phyloP scores from a whole-genome alignment of 805 yeast genomes.

The Brettanomyces nanus region DNA sequence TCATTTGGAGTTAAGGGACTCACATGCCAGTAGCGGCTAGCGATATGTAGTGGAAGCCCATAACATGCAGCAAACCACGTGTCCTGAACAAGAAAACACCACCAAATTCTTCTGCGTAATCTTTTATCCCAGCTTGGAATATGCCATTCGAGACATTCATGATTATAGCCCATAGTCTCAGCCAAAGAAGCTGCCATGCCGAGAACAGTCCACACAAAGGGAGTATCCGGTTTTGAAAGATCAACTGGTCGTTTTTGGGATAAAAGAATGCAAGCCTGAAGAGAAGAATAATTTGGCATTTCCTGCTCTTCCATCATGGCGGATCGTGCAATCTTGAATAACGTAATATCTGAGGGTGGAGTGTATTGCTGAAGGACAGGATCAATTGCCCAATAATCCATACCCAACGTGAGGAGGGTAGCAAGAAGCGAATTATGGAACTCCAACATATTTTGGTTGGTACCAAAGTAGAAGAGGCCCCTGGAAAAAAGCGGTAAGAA shows the following conservation, averaged over 20 bases:
- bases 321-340: slow-evolving; percentile 2
- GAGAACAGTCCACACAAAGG: slow-evolving; percentile 4
- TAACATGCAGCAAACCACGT: slow-evolving; percentile 6
- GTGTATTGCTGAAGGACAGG: slow-evolving; percentile 2
- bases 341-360: slow-evolving; percentile 2
- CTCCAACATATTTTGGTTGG: slow-evolving; percentile 6
- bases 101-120: slow-evolving; percentile 5
- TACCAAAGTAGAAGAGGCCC: slow-evolving; percentile 5
- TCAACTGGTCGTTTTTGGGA: slow-evolving; percentile 4
- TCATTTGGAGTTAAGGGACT: background rate
- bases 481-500: slow-evolving; percentile 5
- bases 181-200: slow-evolving; percentile 5
- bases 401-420: slow-evolving; percentile 2
- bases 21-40: slow-evolving; percentile 1
- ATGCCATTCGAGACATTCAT: slow-evolving; percentile 3
- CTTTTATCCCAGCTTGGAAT: slow-evolving; percentile 5
- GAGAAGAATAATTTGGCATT: slow-evolving; percentile 5
- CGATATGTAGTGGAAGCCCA: slow-evolving; percentile 3
- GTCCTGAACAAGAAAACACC: slow-evolving; percentile 5
- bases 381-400: slow-evolving; percentile 6
- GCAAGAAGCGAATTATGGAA: slow-evolving; percentile 4
- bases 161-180: slow-evolving; percentile 3
- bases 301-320: slow-evolving; percentile 5
- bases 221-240: slow-evolving; percentile 3
- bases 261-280: slow-evolving; percentile 5